Evolutionary conservation across 495 filamentous ascomycete species (phyloP).

Genomic region (Cryomyces antarcticus): DNA sequence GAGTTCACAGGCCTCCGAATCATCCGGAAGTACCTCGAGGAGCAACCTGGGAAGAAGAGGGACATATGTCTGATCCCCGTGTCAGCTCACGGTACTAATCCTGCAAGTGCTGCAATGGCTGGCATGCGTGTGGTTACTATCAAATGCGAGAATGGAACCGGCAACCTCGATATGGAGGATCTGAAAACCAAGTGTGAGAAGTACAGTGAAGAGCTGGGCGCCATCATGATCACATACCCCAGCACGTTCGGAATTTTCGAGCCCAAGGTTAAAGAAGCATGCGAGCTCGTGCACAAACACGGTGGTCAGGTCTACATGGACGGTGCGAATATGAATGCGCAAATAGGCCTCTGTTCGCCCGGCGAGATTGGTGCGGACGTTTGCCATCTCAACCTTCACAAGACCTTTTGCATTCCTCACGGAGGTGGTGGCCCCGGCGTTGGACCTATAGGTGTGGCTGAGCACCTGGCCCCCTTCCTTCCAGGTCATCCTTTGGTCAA

Average conservation of each 20-base stretch:
- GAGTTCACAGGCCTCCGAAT: slow-evolving; percentile 89
- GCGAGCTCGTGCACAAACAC: slow-evolving; percentile 64
- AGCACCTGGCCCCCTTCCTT: slow-evolving; percentile 58
- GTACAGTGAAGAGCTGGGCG: slow-evolving; percentile 67
- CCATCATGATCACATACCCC: slow-evolving; percentile 97
- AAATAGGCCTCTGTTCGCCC: slow-evolving; percentile 91
- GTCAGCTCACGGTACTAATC: slow-evolving; percentile 94
- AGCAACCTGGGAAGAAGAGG: slow-evolving; percentile 40
- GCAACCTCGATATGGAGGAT: slow-evolving; percentile 78
- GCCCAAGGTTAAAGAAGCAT: slow-evolving; percentile 71
- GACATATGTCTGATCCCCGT: slow-evolving; percentile 94
- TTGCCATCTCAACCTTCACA: slow-evolving; percentile 95
- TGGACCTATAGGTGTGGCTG: slow-evolving; percentile 82
- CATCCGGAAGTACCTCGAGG: slow-evolving; percentile 72
- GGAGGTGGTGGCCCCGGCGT: slow-evolving; percentile 91
- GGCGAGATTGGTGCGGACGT: slow-evolving; percentile 96
- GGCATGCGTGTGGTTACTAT: slow-evolving; percentile 91
- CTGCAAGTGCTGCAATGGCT: slow-evolving; percentile 89
- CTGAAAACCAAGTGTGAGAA: slow-evolving; percentile 75
- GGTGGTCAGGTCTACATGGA: slow-evolving; percentile 99
- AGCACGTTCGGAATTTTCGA: slow-evolving; percentile 96
- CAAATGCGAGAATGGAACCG: slow-evolving; percentile 74
- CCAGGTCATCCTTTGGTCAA: slow-evolving; percentile 50
- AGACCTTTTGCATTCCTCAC: slow-evolving; percentile 98
- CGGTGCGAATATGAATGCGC: slow-evolving; percentile 97